Base-by-base conservation (phyloP, 768 basidiomycete genomes). In the Daedaleopsis nitida region DNA sequence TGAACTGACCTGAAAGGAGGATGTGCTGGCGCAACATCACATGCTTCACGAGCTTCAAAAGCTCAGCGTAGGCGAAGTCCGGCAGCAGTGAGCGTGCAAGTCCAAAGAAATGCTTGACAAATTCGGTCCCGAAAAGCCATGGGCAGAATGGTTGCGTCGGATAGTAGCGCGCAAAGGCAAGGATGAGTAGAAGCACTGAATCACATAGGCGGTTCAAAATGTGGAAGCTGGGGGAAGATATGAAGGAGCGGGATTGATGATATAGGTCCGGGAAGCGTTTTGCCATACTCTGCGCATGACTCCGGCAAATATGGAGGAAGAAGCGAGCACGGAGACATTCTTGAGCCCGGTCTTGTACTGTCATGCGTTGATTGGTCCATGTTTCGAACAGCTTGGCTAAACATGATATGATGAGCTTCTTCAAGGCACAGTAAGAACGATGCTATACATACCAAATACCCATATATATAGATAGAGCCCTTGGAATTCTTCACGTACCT, bases 91-190 rank as follows among this genome's bases (percentile, higher is more conserved):
- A 62, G 3, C 67, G 63, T 0, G 70, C 69, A 3, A 72, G 60
- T 0, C 71, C 70, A 49, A 72, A 73, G 66, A 73, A 72, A 39
- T 72, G 70, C 55, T 73, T 70, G 8, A 73, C 66, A 27, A 70
- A 69, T 11, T 68, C 66, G 0, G 72, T 72, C 0, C 65, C 68
- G 27, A 32, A 32, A 12, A 66, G 55, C 1, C 68, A 27, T 66
- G 55, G 35, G 62, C 37, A 7, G 69, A 68, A 24, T 73, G 70
- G 34, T 51, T 47, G n/a, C 45, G 37, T 0, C 60, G 5, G 53
- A 66, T 70, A 5, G 27, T 32, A 32, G 4, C 27, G 27, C 7
- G 65, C 65, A 21, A 72, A 51, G 3, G 58, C 58, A 0, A 71
- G 65, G 0, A 67, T 48, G 12, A 73, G 39, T 0, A 73, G 60